Percentiles rank a stretch among this genome's conserved stretches.
Evolutionary conservation across 192 early-diverging fungal species (phyloP).

Genomic region (Coemansia pectinata): DNA sequence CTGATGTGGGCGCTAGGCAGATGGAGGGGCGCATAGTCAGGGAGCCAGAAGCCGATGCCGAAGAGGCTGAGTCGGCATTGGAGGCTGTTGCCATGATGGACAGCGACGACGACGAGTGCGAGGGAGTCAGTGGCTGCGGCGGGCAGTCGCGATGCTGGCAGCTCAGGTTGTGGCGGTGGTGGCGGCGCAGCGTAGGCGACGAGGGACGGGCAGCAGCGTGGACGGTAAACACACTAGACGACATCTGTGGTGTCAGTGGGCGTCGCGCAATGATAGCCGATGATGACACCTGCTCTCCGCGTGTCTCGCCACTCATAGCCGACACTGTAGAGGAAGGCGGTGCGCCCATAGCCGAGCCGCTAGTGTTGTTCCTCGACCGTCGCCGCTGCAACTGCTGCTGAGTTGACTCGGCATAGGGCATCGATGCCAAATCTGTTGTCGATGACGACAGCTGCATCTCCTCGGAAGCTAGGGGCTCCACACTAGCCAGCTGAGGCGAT

Average conservation of each 20-base stretch:
- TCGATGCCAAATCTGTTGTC: constrained; percentile 32
- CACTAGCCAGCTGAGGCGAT: constrained; percentile 10
- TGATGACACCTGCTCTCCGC: constrained; percentile 10
- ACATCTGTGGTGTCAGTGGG: constrained; percentile 49
- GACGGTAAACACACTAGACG: constrained; percentile 24
- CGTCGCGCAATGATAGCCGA: constrained; percentile 33
- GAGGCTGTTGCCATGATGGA: constrained; percentile 14
- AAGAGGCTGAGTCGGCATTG: constrained; percentile 1
- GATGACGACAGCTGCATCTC: constrained; percentile 24
- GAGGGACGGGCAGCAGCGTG: constrained; percentile 8
- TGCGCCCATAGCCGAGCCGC: constrained; percentile 13
- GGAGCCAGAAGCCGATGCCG: constrained; percentile 12
- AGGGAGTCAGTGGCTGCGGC: constrained; percentile 44
- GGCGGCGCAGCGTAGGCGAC: constrained; percentile 34
- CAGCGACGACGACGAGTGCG: constrained; percentile 42
- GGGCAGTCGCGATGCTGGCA: constrained; percentile 39
- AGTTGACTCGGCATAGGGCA: constrained; percentile 17
- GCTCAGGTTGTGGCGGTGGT: constrained; percentile 34
- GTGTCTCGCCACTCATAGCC: constrained; percentile 19
- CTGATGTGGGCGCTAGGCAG: background rate
- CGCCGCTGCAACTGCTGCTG: constrained; percentile 22
- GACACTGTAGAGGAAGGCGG: constrained; percentile 12
- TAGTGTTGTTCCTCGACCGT: constrained; percentile 35
- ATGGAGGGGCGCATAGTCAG: background rate
- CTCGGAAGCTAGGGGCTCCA: constrained; percentile 13